Percentiles rank a stretch among this genome's conserved stretches.
These are phyloP conservation scores for Phialemoniopsis sp. DNA, from an alignment of 2,329 filamentous ascomycete genomes.

Conservation along the genomic window DNA sequence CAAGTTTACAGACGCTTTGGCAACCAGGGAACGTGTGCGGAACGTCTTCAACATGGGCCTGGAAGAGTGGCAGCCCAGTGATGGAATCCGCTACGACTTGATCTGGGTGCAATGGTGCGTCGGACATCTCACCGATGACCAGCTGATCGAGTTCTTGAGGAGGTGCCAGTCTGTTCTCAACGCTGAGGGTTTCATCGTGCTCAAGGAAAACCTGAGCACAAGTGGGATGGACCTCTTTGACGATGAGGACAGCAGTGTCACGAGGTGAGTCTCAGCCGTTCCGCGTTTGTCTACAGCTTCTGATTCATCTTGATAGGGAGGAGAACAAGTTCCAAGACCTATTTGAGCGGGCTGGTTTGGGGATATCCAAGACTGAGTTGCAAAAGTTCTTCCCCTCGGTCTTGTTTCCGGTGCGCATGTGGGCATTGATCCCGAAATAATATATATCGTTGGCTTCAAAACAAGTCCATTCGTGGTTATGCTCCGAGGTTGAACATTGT, in stretches of 20 bases:
- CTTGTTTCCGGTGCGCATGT: conserved; percentile 72
- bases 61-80: conserved; percentile 59
- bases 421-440: conserved; percentile 59
- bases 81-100: conserved; percentile 61
- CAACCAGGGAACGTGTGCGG: conserved; percentile 52
- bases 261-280: conserved; percentile 39
- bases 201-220: conserved; percentile 75
- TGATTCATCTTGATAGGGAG: conserved; percentile 37
- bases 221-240: conserved; percentile 67
- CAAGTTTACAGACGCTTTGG: conserved; percentile 69
- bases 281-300: neutral
- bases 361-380: conserved; percentile 64
- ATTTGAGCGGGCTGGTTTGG: conserved; percentile 66
- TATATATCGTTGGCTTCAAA: neutral
- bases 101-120: conserved; percentile 93
- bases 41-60: conserved; percentile 69
- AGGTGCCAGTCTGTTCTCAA: conserved; percentile 47
- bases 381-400: conserved; percentile 67
- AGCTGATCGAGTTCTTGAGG: conserved; percentile 64
- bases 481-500: too few species aligned
- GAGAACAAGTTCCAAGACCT: conserved; percentile 68
- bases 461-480: too few species aligned
- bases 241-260: conserved; percentile 71
- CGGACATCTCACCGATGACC: conserved; percentile 71
- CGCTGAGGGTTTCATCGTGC: conserved; percentile 53